These are phyloP conservation scores for Solanum etuberosum DNA, from an alignment of 257 asterid genomes.

Conservation along the genomic window DNA sequence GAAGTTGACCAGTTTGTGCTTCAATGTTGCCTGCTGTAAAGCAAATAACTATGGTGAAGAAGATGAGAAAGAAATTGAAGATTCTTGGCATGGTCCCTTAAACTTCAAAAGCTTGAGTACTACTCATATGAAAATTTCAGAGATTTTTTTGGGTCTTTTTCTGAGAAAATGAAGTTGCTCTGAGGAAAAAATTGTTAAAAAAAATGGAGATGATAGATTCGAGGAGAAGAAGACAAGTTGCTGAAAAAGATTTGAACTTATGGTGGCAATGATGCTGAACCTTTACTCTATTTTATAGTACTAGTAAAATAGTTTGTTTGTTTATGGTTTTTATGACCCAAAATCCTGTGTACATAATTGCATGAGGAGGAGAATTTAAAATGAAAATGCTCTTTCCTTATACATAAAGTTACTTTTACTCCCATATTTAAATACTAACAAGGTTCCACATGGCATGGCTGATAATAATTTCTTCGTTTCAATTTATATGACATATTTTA, in stretches of 20 bases:
- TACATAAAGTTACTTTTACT: neutral
- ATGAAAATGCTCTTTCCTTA: neutral
- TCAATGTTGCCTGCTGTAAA: neutral
- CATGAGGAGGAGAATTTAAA: neutral
- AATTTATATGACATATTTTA: no score
- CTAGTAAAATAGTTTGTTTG: neutral
- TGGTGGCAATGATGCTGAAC: neutral
- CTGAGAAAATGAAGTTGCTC: neutral
- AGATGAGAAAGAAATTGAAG: neutral
- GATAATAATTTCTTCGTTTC: no score
- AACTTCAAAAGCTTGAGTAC: neutral
- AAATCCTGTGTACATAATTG: neutral
- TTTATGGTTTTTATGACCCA: neutral
- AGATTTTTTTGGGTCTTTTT: neutral
- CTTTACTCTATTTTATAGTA: neutral
- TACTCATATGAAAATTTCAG: neutral
- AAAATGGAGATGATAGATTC: neutral
- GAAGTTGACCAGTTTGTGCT: slow-evolving; percentile 7
- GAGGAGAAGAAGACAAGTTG: neutral
- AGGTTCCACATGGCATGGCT: neutral
- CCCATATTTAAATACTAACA: neutral
- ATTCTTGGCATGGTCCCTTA: neutral
- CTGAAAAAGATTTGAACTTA: neutral
- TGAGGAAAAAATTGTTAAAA: neutral
- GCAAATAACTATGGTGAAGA: neutral